Conservation (phyloP, 2,329 filamentous ascomycete genomes). For the Nothophoma quercina region DNA sequence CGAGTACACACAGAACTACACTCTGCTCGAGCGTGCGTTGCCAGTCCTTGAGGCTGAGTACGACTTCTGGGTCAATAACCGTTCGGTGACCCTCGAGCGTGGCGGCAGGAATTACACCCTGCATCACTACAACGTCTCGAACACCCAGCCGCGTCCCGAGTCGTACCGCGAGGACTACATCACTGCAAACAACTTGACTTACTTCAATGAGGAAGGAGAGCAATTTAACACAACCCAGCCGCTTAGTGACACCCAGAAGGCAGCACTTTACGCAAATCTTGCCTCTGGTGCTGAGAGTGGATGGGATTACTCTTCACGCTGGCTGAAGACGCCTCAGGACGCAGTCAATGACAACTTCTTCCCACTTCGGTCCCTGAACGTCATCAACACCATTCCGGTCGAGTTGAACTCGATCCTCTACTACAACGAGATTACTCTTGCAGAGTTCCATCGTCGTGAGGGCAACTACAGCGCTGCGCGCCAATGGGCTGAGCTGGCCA, state of each 20-base stretch:
- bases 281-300: constrained; percentile 72
- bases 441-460: constrained; percentile 60
- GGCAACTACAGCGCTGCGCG: constrained; percentile 61
- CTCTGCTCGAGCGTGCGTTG: constrained; percentile 66
- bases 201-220: constrained; percentile 65
- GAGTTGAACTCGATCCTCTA: constrained; percentile 75
- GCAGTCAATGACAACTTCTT: constrained; percentile 69
- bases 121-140: constrained; percentile 67
- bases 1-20: constrained; percentile 69
- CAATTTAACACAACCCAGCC: constrained; percentile 62
- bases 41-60: constrained; percentile 71
- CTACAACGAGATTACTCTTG: constrained; percentile 68
- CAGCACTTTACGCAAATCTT: constrained; percentile 66
- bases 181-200: constrained; percentile 70
- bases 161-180: constrained; percentile 71
- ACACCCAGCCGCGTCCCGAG: constrained; percentile 72
- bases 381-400: constrained; percentile 65
- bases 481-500: constrained; percentile 60
- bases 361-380: constrained; percentile 70
- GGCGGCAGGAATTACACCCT: constrained; percentile 61
- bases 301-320: constrained; percentile 69
- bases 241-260: constrained; percentile 63
- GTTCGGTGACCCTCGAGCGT: constrained; percentile 62
- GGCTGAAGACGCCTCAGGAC: constrained; percentile 65
- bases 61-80: constrained; percentile 68